Evolutionary conservation across 2,329 filamentous ascomycete genomes (phyloP).

Genomic region (Epichloe scottii): DNA sequence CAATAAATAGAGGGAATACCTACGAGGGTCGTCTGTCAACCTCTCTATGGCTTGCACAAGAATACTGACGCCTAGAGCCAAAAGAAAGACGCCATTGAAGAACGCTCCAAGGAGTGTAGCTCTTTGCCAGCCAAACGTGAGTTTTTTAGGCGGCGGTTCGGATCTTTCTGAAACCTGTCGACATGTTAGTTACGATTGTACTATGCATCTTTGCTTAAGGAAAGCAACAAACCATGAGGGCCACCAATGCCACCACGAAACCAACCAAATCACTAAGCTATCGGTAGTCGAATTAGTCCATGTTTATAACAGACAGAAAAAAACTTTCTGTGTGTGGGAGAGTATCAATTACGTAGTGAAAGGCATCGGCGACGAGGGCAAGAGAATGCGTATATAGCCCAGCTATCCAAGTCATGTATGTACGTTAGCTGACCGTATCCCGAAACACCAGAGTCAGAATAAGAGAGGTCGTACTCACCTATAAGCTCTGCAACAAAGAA

Average conservation of each 20-base stretch:
- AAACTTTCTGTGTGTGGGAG: background rate
- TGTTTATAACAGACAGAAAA: background rate
- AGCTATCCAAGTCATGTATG: slow-evolving; percentile 24
- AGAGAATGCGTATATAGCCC: slow-evolving; percentile 61
- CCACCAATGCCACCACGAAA: slow-evolving; percentile 53
- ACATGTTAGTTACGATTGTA: background rate
- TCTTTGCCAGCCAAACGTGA: slow-evolving; percentile 63
- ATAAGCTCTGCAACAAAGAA: slow-evolving; percentile 40
- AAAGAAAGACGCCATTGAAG: slow-evolving; percentile 66
- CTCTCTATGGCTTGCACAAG: slow-evolving; percentile 61
- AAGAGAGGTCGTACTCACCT: slow-evolving; percentile 19
- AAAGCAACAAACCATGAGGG: slow-evolving; percentile 40
- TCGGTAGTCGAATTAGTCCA: too few species aligned
- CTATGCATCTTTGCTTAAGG: background rate
- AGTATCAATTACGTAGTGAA: slow-evolving; percentile 49
- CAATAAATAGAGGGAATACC: slow-evolving; percentile 9
- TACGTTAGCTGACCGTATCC: background rate
- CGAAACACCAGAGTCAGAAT: background rate
- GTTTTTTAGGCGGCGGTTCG: slow-evolving; percentile 34
- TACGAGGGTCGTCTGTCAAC: slow-evolving; percentile 46
- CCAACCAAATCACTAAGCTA: slow-evolving; percentile 60
- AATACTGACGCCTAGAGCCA: slow-evolving; percentile 61
- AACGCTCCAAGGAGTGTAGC: slow-evolving; percentile 64
- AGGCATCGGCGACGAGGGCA: slow-evolving; percentile 63
- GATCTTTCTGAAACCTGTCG: slow-evolving; percentile 39